A percentile compares a stretch with the other conserved stretches of the same genome.
These are phyloP conservation scores for Ocimum tenuiflorum DNA, from an alignment of 257 asterid species.

Conservation along the genomic window DNA sequence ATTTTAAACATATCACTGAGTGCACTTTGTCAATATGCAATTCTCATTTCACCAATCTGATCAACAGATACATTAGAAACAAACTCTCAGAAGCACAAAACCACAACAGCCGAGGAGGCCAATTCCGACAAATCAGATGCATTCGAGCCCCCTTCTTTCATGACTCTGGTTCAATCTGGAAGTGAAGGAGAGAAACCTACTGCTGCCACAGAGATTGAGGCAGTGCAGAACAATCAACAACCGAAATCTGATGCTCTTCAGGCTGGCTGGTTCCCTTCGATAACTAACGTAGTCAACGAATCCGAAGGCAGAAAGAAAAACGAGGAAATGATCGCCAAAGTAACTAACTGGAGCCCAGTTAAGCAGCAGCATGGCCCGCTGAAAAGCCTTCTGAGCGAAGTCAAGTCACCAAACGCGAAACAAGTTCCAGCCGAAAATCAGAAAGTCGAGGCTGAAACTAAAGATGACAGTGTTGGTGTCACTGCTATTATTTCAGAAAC, in stretches of 20 bases:
- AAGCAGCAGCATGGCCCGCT: conserved; percentile 66
- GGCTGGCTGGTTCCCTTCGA: conserved; percentile 73
- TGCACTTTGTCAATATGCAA: no score
- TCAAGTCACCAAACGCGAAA: conserved; percentile 44
- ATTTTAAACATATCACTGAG: background rate
- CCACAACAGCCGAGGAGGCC: conserved; percentile 24
- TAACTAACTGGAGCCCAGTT: conserved; percentile 60
- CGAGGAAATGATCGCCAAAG: conserved; percentile 74
- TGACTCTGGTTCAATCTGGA: conserved; percentile 57
- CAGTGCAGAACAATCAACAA: conserved; percentile 32
- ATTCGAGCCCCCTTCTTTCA: conserved; percentile 69
- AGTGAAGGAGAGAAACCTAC: conserved; percentile 16
- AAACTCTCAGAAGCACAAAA: conserved; percentile 30
- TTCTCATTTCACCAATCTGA: background rate
- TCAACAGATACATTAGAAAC: conserved; percentile 32
- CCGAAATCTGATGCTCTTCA: conserved; percentile 42
- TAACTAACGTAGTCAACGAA: conserved; percentile 57
- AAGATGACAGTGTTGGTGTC: background rate
- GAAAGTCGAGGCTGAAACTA: conserved; percentile 33
- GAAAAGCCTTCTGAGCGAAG: conserved; percentile 57
- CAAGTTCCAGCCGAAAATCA: conserved; percentile 26
- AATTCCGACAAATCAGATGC: conserved; percentile 38
- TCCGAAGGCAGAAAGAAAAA: conserved; percentile 84
- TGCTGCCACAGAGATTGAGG: conserved; percentile 48
- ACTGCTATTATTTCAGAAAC: conserved; percentile 33